Conservation (phyloP, 1,284 basidiomycete species). For the Peniophora sp. region DNA sequence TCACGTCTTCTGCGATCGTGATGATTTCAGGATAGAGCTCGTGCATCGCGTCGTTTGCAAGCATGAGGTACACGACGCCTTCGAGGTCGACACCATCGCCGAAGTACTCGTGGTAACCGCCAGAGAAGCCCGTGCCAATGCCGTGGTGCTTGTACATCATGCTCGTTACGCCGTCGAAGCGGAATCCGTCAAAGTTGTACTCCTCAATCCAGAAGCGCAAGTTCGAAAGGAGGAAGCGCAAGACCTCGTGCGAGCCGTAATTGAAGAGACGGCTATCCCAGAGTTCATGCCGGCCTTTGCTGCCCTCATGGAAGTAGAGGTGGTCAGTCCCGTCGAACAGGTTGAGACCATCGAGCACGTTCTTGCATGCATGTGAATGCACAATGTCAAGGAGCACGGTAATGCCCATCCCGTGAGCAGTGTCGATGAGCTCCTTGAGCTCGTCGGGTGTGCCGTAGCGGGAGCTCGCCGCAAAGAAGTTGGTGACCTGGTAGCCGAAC, state of each 20-base stretch:
- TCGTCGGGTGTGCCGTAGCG: constrained; percentile 94
- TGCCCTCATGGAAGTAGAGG: constrained; percentile 93
- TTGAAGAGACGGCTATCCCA: constrained; percentile 98
- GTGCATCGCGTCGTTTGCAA: constrained; percentile 91
- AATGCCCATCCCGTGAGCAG: constrained; percentile 88
- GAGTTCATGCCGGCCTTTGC: constrained; percentile 86
- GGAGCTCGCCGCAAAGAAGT: constrained; percentile 95
- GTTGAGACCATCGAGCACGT: constrained; percentile 93
- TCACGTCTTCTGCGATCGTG: constrained; percentile 97
- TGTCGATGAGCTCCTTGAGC: constrained; percentile 91
- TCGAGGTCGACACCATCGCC: constrained; percentile 81
- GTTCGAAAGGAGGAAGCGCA: constrained; percentile 93
- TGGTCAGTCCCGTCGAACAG: constrained; percentile 95
- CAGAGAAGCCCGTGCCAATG: constrained; percentile 95
- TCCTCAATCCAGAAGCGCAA: constrained; percentile 94
- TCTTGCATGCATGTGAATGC: constrained; percentile 98
- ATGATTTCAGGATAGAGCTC: constrained; percentile 71
- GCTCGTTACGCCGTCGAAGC: constrained; percentile 97
- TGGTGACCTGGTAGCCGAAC: constrained; percentile 97
- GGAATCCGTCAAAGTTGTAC: constrained; percentile 94
- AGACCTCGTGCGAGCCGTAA: constrained; percentile 89
- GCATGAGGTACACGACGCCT: constrained; percentile 93
- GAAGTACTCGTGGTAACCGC: constrained; percentile 98
- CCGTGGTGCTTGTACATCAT: constrained; percentile 99
- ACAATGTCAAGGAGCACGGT: constrained; percentile 95